These are phyloP conservation scores for Aspergillus costaricaensis DNA, from an alignment of 2,329 filamentous ascomycete genomes.

Conservation along the genomic window DNA sequence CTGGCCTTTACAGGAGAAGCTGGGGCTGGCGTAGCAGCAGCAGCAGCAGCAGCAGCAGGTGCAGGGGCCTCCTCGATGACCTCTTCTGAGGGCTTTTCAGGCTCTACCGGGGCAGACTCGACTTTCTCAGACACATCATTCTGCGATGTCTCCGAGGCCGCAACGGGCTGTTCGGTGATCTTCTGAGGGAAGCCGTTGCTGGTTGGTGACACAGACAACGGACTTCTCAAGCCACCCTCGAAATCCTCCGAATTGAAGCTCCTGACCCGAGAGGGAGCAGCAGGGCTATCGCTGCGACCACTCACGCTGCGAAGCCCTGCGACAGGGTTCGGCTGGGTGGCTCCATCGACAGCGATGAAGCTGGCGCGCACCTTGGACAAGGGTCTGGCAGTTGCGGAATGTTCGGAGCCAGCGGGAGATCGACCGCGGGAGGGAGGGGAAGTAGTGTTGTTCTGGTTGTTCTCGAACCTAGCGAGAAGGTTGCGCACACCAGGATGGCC, in stretches of 20 bases:
- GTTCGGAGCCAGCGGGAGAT: conserved; percentile 58
- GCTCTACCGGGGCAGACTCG: conserved; percentile 5
- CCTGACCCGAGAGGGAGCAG: conserved; percentile 30
- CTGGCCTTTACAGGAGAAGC: conserved; percentile 1
- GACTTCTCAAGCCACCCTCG: conserved; percentile 33
- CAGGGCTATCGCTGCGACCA: conserved; percentile 36
- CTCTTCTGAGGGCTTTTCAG: conserved; percentile 17
- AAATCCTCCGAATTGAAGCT: conserved; percentile 35
- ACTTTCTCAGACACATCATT: conserved; percentile 12
- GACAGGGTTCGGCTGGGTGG: conserved; percentile 44
- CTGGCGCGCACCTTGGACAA: conserved; percentile 74
- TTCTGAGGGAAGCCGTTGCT: conserved; percentile 24
- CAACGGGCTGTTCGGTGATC: conserved; percentile 18
- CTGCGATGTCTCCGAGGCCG: conserved; percentile 12
- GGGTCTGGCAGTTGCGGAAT: conserved; percentile 53
- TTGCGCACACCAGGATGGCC: conserved; percentile 63
- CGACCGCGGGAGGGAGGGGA: conserved; percentile 70
- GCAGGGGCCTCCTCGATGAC: conserved; percentile 20
- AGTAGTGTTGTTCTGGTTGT: conserved; percentile 59
- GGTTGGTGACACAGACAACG: conserved; percentile 30
- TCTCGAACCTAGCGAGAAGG: conserved; percentile 79
- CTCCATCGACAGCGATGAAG: conserved; percentile 70
- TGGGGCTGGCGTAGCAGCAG: conserved; percentile 12
- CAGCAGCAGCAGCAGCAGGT: background rate
- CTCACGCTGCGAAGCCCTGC: conserved; percentile 46